Base-by-base conservation (phyloP, 441 rosid genomes). In the Adansonia madagascariensis region DNA sequence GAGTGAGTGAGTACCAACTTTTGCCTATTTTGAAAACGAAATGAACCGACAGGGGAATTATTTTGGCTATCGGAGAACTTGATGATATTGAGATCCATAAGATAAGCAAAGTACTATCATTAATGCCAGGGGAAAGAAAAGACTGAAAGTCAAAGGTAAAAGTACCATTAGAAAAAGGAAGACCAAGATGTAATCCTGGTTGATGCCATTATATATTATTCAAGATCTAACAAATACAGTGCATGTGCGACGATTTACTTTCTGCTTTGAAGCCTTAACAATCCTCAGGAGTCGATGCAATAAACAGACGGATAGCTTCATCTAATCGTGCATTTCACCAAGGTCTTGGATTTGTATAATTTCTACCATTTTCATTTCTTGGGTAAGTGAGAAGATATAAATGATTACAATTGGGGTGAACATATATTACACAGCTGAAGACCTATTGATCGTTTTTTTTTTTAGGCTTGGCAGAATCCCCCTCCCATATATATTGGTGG, bases 161-260 rank as follows among this genome's bases (percentile, higher is more conserved):
- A 49, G 4, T 14, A 49, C 27, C 62, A 9, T 57, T 8, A 57
- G 62, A 10, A 20, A 57, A 9, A 8, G 17, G 53, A 50, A 70
- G 2, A 49, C 14, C 18, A 31, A 70, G 6, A 59, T 59, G 74
- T 14, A 7, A 24, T 14, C 71, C 17, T 27, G 44, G 60, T 50
- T 70, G 12, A 47, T 22, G 41, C 6, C 56, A 67, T 46, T 12
- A 14, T 6, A 22, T 17, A 44, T 66, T 44, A 71, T 71, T 1
- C 53, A 52, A 71, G 56, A 15, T 52, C 74, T 27, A 44, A 70
- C 1, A 52, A 15, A 53, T 27, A 50, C 74, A 50, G 24, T n/a
- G 74, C 74, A 70, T 24, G 60, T 70, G 55, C 17, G 22, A 68
- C 1, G 72, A 67, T 46, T 46, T 67, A 24, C 73, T 22, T 11